Conservation (phyloP, 1,139 yeast species). For the Blastobotrys niveus region DNA sequence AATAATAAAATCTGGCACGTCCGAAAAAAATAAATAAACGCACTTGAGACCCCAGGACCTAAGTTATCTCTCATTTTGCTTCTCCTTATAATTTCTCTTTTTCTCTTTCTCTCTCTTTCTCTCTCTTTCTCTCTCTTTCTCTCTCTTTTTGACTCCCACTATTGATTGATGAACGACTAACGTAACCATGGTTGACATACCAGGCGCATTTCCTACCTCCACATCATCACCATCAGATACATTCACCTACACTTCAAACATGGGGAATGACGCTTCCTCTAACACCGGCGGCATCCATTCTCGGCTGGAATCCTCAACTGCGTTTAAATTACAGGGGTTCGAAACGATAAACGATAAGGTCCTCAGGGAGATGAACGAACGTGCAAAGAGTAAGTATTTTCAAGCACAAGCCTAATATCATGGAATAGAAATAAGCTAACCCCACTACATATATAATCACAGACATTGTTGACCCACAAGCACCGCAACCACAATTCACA, state of each 20-base stretch:
- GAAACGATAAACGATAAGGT: slow-evolving; percentile 35
- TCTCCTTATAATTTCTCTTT: no score
- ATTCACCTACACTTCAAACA: no score
- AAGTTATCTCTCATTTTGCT: no score
- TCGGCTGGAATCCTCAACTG: slow-evolving; percentile 23
- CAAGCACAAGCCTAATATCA: no score
- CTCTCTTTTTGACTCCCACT: neutral
- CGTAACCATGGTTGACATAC: neutral
- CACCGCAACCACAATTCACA: neutral
- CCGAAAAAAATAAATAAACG: no score
- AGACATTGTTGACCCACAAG: neutral
- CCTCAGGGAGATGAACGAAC: slow-evolving; percentile 33
- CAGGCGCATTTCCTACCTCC: slow-evolving; percentile 5
- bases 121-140: neutral
- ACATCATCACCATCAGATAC: neutral
- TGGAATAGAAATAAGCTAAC: neutral
- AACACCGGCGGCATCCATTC: neutral
- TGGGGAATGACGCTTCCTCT: no score
- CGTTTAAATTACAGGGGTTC: slow-evolving; percentile 28
- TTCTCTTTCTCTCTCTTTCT: neutral
- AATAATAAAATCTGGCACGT: no score
- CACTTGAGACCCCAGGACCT: no score
- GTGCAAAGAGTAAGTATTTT: slow-evolving; percentile 24
- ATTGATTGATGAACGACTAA: neutral
- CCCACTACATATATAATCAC: neutral